These are phyloP conservation scores for barrel medic (Medicago truncatula) DNA, from an alignment of 306 rosid genomes.

Conservation along the genomic window MtrunA17r5.0-ANR NC_053048.1:3273001-3273500, in stretches of 20 bases:
- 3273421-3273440: constrained; percentile 65
- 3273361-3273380: constrained; percentile 63
- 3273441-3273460: constrained; percentile 57
- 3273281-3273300: constrained; percentile 14
- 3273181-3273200: background rate
- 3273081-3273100: no score
- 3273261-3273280: background rate
- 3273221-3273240: background rate
- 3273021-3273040: no score
- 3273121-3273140: no score
- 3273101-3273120: no score
- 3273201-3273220: no score
- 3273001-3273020: no score
- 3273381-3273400: constrained; percentile 61
- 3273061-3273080: no score
- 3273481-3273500: constrained; percentile 61
- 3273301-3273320: constrained; percentile 76
- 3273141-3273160: no score
- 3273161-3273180: no score
- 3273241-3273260: background rate
- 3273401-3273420: constrained; percentile 41
- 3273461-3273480: constrained; percentile 63
- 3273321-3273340: constrained; percentile 69
- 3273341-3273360: constrained; percentile 60
- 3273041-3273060: no score